phyloP scores from a whole-genome alignment of 2,329 filamentous ascomycete species.

The Xylariaceae sp. region DNA sequence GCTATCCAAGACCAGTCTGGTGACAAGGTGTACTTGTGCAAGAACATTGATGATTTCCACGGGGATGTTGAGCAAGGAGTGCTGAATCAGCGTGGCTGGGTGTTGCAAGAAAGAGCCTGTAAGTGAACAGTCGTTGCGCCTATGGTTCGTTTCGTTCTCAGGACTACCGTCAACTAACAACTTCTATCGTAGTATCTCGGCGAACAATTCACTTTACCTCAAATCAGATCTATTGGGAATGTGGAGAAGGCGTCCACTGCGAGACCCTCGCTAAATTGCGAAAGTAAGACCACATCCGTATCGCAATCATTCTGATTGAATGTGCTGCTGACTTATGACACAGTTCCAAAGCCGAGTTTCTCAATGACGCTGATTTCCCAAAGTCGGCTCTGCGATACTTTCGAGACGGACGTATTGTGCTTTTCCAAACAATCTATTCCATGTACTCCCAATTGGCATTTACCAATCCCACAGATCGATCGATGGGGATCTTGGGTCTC shows the following conservation, averaged over 20 bases:
- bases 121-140: not conserved
- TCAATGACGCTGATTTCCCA: constrained; percentile 17
- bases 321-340: not conserved
- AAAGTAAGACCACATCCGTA: constrained; percentile 13
- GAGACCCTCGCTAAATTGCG: constrained; percentile 16
- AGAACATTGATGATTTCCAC: constrained; percentile 16
- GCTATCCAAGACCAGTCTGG: not conserved
- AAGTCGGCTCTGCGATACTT: constrained; percentile 10
- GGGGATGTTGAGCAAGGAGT: constrained; percentile 8
- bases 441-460: constrained; percentile 7
- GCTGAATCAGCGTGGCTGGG: constrained; percentile 17
- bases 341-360: constrained; percentile 11
- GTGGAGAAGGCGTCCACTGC: constrained; percentile 16
- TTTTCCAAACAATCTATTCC: constrained; percentile 15
- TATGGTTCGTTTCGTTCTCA: not conserved
- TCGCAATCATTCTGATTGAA: not conserved
- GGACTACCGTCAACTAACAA: not conserved
- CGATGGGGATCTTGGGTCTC: constrained; percentile 14
- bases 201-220: constrained; percentile 17
- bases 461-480: constrained; percentile 9
- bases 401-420: constrained; percentile 8
- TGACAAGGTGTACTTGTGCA: constrained; percentile 6
- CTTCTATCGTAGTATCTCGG: constrained; percentile 4
- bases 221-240: constrained; percentile 19
- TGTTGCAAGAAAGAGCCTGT: constrained; percentile 16